Conservation (phyloP, 2,329 filamentous ascomycete species). For the Bipolaris oryzae region DNA sequence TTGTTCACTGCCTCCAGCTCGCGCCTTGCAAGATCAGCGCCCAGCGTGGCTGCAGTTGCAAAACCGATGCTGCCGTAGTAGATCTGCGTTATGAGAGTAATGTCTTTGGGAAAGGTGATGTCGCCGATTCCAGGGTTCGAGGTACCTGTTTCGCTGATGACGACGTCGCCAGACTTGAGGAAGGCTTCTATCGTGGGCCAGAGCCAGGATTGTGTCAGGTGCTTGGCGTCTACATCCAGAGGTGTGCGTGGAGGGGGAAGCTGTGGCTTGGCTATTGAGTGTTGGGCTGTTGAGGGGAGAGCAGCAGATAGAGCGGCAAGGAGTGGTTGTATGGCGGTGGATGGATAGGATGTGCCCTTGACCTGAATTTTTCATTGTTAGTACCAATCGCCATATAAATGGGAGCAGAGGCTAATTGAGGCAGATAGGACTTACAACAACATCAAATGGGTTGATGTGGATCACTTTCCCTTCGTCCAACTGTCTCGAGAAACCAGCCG, state of each 20-base stretch:
- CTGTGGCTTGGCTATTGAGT: slow-evolving; percentile 31
- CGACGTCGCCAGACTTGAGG: slow-evolving; percentile 46
- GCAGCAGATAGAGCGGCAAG: slow-evolving; percentile 36
- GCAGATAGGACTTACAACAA: too few species aligned
- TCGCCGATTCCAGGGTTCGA: slow-evolving; percentile 49
- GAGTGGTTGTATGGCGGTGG: slow-evolving; percentile 48
- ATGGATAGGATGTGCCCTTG: slow-evolving; percentile 40
- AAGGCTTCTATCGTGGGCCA: slow-evolving; percentile 51
- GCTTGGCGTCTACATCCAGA: slow-evolving; percentile 42
- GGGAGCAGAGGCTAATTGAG: too few species aligned
- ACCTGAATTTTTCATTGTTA: slow-evolving; percentile 20
- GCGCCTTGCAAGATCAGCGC: slow-evolving; percentile 55
- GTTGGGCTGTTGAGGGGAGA: slow-evolving; percentile 31
- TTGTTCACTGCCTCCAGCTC: slow-evolving; percentile 46
- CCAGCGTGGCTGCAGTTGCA: slow-evolving; percentile 51
- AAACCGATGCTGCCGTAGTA: slow-evolving; percentile 55
- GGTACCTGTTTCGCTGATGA: slow-evolving; percentile 53
- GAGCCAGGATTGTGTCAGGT: slow-evolving; percentile 53
- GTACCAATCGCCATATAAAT: too few species aligned
- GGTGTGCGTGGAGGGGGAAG: slow-evolving; percentile 36
- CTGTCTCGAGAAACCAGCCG: slow-evolving; percentile 49
- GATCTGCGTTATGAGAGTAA: slow-evolving; percentile 48
- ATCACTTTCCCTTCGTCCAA: slow-evolving; percentile 40
- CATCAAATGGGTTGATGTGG: slow-evolving; percentile 47
- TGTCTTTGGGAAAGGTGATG: slow-evolving; percentile 34